Conservation (phyloP, 495 filamentous ascomycete genomes). For the Aspergillus indologenus region DNA sequence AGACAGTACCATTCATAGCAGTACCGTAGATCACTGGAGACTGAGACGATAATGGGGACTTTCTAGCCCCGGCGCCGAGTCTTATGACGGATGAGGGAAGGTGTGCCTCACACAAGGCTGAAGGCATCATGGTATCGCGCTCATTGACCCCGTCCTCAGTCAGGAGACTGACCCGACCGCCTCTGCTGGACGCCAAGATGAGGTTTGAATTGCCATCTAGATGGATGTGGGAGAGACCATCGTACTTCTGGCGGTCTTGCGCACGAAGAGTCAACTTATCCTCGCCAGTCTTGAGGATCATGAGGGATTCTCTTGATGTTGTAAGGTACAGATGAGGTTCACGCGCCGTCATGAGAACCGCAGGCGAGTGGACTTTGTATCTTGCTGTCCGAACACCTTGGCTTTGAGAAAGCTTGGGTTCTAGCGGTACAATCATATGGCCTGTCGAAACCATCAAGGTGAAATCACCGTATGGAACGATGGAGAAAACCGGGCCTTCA, state of each 20-base stretch:
- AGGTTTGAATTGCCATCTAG: slow-evolving; percentile 29
- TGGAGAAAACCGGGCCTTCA: slow-evolving; percentile 38
- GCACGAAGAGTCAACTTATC: slow-evolving; percentile 31
- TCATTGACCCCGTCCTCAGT: slow-evolving; percentile 22
- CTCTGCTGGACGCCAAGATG: slow-evolving; percentile 32
- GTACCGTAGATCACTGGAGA: slow-evolving; percentile 49
- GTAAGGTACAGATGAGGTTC: slow-evolving; percentile 42
- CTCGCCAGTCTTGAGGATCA: slow-evolving; percentile 34
- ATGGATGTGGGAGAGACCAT: slow-evolving; percentile 41
- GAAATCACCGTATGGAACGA: slow-evolving; percentile 39
- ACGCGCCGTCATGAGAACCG: slow-evolving; percentile 39
- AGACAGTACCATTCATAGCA: slow-evolving; percentile 62
- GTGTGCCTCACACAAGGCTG: slow-evolving; percentile 28
- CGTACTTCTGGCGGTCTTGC: slow-evolving; percentile 32
- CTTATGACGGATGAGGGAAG: slow-evolving; percentile 35
- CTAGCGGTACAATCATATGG: slow-evolving; percentile 35
- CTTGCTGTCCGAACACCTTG: slow-evolving; percentile 33
- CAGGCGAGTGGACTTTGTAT: slow-evolving; percentile 38
- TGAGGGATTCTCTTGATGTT: slow-evolving; percentile 40
- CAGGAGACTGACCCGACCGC: slow-evolving; percentile 34
- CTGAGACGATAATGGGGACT: slow-evolving; percentile 12
- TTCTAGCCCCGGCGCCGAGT: slow-evolving; percentile 22
- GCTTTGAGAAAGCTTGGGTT: slow-evolving; percentile 29
- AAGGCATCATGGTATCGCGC: slow-evolving; percentile 25
- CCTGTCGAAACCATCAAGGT: slow-evolving; percentile 41